Evolutionary conservation across 2,329 filamentous ascomycete species (phyloP).

Genomic region (Venturia effusa): DNA sequence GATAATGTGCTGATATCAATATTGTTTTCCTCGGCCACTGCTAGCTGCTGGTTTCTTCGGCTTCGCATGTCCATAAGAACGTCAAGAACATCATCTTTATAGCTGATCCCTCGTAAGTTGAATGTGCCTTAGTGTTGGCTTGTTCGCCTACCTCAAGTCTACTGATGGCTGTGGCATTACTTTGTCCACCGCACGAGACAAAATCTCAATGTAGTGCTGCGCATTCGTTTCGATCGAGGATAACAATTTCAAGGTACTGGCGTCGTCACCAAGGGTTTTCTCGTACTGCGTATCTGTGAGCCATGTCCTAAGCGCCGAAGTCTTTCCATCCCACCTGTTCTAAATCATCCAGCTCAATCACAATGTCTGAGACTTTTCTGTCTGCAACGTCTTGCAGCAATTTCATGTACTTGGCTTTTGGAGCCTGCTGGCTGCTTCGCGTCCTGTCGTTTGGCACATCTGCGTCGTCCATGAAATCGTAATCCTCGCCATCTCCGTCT

Average conservation of each 20-base stretch:
- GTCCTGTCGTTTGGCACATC: conserved; percentile 45
- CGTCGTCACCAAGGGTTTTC: conserved; percentile 53
- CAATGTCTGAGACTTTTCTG: conserved; percentile 62
- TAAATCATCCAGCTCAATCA: conserved; percentile 84
- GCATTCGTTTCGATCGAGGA: conserved; percentile 83
- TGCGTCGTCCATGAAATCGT: conserved; percentile 83
- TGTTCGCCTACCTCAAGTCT: conserved; percentile 58
- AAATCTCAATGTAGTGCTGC: conserved; percentile 86
- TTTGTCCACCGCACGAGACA: conserved; percentile 80
- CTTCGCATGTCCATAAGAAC: conserved; percentile 90
- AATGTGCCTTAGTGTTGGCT: neutral
- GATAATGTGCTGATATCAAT: conserved; percentile 49
- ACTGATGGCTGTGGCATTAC: conserved; percentile 68
- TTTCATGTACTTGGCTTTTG: conserved; percentile 78
- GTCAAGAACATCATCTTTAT: conserved; percentile 95
- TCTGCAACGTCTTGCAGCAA: conserved; percentile 81
- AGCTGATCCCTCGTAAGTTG: conserved; percentile 41
- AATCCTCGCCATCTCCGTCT: conserved; percentile 81
- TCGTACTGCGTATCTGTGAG: conserved; percentile 54
- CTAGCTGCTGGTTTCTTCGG: conserved; percentile 69
- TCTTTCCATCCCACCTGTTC: conserved; percentile 46
- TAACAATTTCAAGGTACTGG: conserved; percentile 52
- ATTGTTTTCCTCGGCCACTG: conserved; percentile 31
- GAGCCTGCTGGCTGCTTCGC: conserved; percentile 41
- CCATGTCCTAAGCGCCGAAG: neutral